phyloP scores from a whole-genome alignment of 176 grass and related monocot species.

The Guadua angustifolia region DNA sequence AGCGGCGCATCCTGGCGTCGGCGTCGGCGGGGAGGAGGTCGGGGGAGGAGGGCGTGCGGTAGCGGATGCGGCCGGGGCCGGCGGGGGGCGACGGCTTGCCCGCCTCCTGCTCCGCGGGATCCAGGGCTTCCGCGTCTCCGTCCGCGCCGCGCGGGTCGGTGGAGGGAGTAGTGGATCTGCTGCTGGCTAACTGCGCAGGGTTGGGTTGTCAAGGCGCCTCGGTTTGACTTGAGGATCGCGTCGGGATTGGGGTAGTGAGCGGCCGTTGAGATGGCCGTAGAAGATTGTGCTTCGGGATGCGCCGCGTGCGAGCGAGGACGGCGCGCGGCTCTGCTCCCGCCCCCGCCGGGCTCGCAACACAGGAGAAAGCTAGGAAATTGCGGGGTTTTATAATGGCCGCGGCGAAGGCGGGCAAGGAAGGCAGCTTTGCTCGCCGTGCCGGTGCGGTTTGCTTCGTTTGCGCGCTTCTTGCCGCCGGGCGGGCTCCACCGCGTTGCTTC shows the following conservation, averaged over 20 bases:
- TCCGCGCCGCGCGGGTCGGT: slow-evolving; percentile 1
- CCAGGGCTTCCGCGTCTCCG: slow-evolving; percentile 49
- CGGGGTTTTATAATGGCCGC: slow-evolving; percentile 10
- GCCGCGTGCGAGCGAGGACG: not conserved
- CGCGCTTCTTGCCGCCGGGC: too few species aligned
- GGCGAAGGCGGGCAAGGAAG: not conserved
- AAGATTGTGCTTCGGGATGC: slow-evolving; percentile 31
- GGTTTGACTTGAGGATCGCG: slow-evolving; percentile 46
- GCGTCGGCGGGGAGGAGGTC: slow-evolving; percentile 45
- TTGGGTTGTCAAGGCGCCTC: not conserved
- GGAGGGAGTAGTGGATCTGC: slow-evolving; percentile 35
- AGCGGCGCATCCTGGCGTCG: slow-evolving; percentile 67
- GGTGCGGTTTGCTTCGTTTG: not conserved
- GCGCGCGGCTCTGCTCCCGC: not conserved
- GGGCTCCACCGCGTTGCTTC: too few species aligned
- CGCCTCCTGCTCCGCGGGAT: slow-evolving; percentile 65
- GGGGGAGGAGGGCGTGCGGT: slow-evolving; percentile 68
- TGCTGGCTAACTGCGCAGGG: not conserved
- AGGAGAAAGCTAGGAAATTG: not conserved
- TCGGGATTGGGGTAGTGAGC: not conserved
- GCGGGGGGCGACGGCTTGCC: slow-evolving; percentile 55
- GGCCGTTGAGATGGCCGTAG: too few species aligned
- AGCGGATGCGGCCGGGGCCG: slow-evolving; percentile 65
- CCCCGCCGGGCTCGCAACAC: slow-evolving; percentile 16
- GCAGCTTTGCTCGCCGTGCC: slow-evolving; percentile 31